Evolutionary conservation across 257 asterid genomes (phyloP).

Genomic region (Petunia secreta): DNA sequence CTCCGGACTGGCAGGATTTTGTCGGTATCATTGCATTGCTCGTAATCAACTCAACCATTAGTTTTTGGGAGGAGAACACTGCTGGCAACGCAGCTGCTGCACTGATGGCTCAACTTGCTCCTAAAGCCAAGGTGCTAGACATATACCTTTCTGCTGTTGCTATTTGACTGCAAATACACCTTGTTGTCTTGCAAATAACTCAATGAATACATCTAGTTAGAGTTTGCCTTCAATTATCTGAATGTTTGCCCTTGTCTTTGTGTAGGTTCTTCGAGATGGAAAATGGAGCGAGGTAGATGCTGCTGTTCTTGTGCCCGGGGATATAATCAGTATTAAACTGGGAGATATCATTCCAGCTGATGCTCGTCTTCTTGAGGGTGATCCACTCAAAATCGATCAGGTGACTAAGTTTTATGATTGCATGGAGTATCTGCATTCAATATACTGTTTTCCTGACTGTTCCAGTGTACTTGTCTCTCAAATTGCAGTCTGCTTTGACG

Average conservation of each 20-base stretch:
- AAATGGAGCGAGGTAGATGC: slow-evolving; percentile 96
- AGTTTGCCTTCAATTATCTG: neutral
- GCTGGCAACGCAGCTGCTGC: slow-evolving; percentile 99
- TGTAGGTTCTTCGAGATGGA: slow-evolving; percentile 90
- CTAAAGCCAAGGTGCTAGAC: slow-evolving; percentile 77
- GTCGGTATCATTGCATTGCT: slow-evolving; percentile 94
- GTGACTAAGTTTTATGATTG: slow-evolving; percentile 40
- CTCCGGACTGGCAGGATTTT: slow-evolving; percentile 99
- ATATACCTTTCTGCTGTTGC: neutral
- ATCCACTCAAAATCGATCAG: slow-evolving; percentile 96
- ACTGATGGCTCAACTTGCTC: slow-evolving; percentile 98
- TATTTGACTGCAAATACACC: slow-evolving; percentile 15
- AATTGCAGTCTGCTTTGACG: slow-evolving; percentile 90
- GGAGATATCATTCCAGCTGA: slow-evolving; percentile 98
- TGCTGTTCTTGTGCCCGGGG: slow-evolving; percentile 86
- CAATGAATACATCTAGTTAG: neutral
- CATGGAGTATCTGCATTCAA: slow-evolving; percentile 12
- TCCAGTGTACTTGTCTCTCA: slow-evolving; percentile 20
- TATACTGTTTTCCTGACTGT: slow-evolving; percentile 17
- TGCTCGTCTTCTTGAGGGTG: slow-evolving; percentile 96
- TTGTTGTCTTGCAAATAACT: neutral
- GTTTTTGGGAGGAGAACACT: slow-evolving; percentile 95
- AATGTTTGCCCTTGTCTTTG: slow-evolving; percentile 23
- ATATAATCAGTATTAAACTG: slow-evolving; percentile 79
- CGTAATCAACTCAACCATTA: slow-evolving; percentile 86